Evolutionary conservation across 2,329 filamentous ascomycete species (phyloP).

Genomic region (Phaeosphaeria sp.): DNA sequence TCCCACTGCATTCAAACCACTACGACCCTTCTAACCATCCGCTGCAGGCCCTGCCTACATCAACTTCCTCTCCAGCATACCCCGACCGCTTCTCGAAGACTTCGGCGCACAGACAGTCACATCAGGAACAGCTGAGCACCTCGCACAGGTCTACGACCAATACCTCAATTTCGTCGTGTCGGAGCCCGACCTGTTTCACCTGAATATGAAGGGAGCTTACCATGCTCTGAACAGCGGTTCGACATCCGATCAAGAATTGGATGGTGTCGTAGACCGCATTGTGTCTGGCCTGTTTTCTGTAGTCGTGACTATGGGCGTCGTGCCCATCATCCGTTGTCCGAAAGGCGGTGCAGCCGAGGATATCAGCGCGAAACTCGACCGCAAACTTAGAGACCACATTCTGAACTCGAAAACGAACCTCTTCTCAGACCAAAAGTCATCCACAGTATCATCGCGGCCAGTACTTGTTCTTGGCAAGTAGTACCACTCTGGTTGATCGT

Average conservation of each 20-base stretch:
- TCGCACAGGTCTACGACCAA: conserved; percentile 93
- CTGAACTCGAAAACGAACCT: conserved; percentile 98
- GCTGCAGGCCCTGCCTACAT: conserved; percentile 79
- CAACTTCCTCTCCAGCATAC: conserved; percentile 95
- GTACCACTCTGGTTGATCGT: conserved; percentile 61
- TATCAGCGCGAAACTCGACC: conserved; percentile 91
- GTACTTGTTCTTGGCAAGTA: conserved; percentile 91
- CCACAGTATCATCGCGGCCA: conserved; percentile 71
- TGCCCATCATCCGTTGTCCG: conserved; percentile 93
- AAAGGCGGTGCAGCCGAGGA: conserved; percentile 93
- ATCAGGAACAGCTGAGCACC: conserved; percentile 83
- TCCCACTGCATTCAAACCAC: neutral
- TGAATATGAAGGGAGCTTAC: conserved; percentile 94
- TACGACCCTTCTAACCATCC: neutral
- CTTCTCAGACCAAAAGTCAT: conserved; percentile 75
- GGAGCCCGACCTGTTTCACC: conserved; percentile 92
- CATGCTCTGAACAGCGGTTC: conserved; percentile 95
- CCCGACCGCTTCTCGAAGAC: conserved; percentile 88
- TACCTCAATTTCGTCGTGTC: conserved; percentile 97
- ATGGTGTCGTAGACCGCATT: conserved; percentile 85
- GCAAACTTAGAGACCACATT: conserved; percentile 94
- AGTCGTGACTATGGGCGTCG: conserved; percentile 97
- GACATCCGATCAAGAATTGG: conserved; percentile 88
- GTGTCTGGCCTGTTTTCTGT: conserved; percentile 98
- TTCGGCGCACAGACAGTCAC: conserved; percentile 88